These are phyloP conservation scores for Fusarium fujikuroi DNA, from an alignment of 2,329 filamentous ascomycete species.

Conservation along the genomic window DNA sequence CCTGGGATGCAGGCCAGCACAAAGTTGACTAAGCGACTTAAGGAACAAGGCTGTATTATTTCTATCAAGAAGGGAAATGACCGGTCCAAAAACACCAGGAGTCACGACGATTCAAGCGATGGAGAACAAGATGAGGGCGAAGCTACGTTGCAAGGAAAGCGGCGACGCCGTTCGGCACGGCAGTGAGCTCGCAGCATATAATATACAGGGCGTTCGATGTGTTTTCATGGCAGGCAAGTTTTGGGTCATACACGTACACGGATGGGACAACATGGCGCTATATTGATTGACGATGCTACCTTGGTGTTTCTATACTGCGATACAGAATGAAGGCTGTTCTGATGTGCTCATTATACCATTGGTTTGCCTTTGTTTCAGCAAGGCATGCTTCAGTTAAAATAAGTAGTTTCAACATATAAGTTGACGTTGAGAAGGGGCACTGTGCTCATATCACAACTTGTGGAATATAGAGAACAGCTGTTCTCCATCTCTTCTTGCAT, in stretches of 20 bases:
- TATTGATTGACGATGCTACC: constrained; percentile 6
- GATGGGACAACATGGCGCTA: constrained; percentile 9
- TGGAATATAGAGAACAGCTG: neutral
- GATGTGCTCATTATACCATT: constrained; percentile 29
- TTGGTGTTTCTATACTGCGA: neutral
- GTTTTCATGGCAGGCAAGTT: constrained; percentile 2
- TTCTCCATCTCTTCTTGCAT: neutral
- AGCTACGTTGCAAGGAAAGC: constrained; percentile 34
- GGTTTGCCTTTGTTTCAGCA: constrained; percentile 20
- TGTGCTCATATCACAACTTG: neutral
- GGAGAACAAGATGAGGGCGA: constrained; percentile 53
- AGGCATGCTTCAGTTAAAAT: constrained; percentile 7
- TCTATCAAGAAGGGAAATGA: constrained; percentile 89
- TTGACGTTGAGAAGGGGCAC: neutral
- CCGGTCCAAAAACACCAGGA: constrained; percentile 56
- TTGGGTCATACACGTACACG: constrained; percentile 23
- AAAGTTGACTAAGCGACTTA: constrained; percentile 76
- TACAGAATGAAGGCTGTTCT: neutral
- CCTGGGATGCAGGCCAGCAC: constrained; percentile 86
- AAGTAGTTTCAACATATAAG: constrained; percentile 8
- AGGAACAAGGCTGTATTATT: constrained; percentile 83
- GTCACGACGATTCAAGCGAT: constrained; percentile 58
- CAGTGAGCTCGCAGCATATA: constrained; percentile 19
- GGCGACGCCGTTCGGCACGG: constrained; percentile 34
- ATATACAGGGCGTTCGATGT: constrained; percentile 32